A percentile compares a stretch with the other conserved stretches of the same genome.
These are phyloP conservation scores for Anisodus acutangulus DNA, from an alignment of 257 asterid genomes.

Conservation along the genomic window DNA sequence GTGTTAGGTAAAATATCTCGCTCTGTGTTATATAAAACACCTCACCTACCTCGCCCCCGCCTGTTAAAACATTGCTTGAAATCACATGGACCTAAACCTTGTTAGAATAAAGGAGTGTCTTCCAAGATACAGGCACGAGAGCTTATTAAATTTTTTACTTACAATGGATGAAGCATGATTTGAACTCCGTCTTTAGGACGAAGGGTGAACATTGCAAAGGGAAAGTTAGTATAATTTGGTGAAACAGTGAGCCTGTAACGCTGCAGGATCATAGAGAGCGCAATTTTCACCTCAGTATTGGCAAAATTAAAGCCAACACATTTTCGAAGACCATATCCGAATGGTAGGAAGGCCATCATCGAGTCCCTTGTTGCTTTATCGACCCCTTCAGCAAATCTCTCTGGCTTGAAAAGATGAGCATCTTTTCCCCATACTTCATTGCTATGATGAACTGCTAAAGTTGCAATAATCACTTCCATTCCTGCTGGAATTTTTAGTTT, in stretches of 20 bases:
- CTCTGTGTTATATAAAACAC: no score
- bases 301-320: slow-evolving; percentile 68
- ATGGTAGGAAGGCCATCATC: slow-evolving; percentile 56
- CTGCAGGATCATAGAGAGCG: slow-evolving; percentile 66
- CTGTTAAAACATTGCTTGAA: no score
- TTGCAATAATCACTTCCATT: slow-evolving; percentile 51
- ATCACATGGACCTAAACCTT: no score
- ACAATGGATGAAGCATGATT: slow-evolving; percentile 43
- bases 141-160: not conserved
- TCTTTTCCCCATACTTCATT: slow-evolving; percentile 67
- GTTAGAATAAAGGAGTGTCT: no score
- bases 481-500: slow-evolving; percentile 47
- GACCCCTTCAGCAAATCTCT: slow-evolving; percentile 53
- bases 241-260: slow-evolving; percentile 52
- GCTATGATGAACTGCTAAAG: slow-evolving; percentile 71
- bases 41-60: no score
- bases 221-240: slow-evolving; percentile 54
- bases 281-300: slow-evolving; percentile 53
- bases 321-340: slow-evolving; percentile 70
- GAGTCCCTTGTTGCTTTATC: slow-evolving; percentile 46
- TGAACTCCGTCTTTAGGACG: slow-evolving; percentile 61
- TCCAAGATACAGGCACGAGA: no score
- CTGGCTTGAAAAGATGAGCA: slow-evolving; percentile 55
- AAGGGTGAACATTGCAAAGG: slow-evolving; percentile 53
- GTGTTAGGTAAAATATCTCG: no score